These are phyloP conservation scores for Fraxinus excelsior DNA, from an alignment of 257 asterid species.

Conservation along the genomic window DNA sequence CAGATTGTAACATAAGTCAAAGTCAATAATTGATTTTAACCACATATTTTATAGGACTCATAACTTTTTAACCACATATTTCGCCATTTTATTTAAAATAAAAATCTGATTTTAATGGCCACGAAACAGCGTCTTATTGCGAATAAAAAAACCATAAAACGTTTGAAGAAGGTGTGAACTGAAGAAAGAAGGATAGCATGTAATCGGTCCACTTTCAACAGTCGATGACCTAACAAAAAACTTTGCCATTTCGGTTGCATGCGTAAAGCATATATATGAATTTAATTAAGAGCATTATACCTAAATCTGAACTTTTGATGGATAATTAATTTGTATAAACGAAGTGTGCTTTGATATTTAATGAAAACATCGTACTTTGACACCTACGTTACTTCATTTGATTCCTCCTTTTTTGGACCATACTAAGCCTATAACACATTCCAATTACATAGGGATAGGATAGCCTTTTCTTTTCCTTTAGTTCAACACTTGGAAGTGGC, in stretches of 20 bases:
- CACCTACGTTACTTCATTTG: conserved; percentile 35
- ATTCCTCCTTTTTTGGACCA: conserved; percentile 34
- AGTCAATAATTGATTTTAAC: no score
- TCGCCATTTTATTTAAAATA: no score
- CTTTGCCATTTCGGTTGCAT: conserved; percentile 31
- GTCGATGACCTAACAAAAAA: conserved; percentile 37
- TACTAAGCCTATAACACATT: conserved; percentile 37
- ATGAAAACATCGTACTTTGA: conserved; percentile 40
- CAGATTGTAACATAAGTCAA: no score
- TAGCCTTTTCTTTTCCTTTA: conserved; percentile 56
- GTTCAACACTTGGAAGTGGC: conserved; percentile 32
- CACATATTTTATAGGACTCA: no score
- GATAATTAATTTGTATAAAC: conserved; percentile 1
- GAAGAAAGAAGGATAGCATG: conserved; percentile 37
- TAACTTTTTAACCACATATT: no score
- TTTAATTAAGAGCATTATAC: neutral
- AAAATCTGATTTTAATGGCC: no score
- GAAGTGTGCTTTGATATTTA: conserved; percentile 6
- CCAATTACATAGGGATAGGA: conserved; percentile 44
- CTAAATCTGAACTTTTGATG: neutral
- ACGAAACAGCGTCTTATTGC: no score
- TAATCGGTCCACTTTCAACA: conserved; percentile 40
- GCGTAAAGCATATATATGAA: conserved; percentile 26
- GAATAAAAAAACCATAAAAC: conserved; percentile 4
- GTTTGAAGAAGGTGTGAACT: conserved; percentile 29